Conservation (phyloP, 106 monocot species). For the Allium fistulosum region DNA sequence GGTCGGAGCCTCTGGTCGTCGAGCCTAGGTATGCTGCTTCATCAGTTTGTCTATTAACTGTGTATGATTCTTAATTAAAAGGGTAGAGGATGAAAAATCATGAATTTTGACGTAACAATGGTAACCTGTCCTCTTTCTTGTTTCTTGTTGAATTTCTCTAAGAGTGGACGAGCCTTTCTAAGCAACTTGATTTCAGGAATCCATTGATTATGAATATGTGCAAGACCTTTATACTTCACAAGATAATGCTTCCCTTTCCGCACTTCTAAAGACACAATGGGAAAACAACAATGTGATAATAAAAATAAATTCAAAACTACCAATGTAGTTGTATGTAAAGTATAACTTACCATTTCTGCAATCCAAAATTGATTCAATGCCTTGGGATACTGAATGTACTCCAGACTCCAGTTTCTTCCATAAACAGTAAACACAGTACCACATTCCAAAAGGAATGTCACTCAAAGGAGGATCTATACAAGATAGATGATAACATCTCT, state of each 20-base stretch:
- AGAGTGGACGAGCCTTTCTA: too few relatives aligned
- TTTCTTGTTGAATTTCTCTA: constrained; percentile 34
- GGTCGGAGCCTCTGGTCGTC: too few relatives aligned
- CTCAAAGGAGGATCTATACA: too few relatives aligned
- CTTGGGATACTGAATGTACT: too few relatives aligned
- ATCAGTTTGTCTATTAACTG: not conserved
- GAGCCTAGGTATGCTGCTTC: too few relatives aligned
- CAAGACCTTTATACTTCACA: constrained; percentile 61
- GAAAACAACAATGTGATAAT: not conserved
- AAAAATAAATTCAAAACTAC: not conserved
- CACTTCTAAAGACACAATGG: constrained; percentile 18
- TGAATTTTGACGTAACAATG: not conserved
- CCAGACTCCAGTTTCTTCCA: too few relatives aligned
- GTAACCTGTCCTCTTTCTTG: constrained; percentile 43
- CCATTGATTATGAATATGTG: constrained; percentile 67
- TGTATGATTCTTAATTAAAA: too few relatives aligned
- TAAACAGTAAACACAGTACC: too few relatives aligned
- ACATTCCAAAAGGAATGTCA: too few relatives aligned
- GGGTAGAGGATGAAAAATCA: not conserved
- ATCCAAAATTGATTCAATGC: too few relatives aligned
- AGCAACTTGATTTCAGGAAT: constrained; percentile 23
- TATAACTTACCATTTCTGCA: constrained; percentile 31
- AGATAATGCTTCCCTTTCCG: constrained; percentile 41
- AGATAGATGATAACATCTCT: too few relatives aligned
- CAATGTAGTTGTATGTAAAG: not conserved